Conservation (phyloP, 169 alveolate species). For the Neospora caninum region DNA sequence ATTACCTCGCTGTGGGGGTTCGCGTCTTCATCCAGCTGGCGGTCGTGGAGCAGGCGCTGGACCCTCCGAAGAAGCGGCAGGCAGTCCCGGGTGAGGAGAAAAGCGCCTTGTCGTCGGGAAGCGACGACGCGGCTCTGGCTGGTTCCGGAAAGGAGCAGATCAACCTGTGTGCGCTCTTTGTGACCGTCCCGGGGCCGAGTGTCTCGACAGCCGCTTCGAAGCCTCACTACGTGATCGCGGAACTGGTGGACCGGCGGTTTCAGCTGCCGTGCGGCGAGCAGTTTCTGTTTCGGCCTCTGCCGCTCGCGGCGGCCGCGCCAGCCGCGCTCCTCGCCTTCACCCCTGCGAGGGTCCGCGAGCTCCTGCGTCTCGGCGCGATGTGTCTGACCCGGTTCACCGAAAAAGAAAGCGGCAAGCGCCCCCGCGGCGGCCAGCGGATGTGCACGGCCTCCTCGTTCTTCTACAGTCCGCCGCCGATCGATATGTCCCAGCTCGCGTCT, state of each 20-base stretch:
- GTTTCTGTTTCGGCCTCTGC: background rate
- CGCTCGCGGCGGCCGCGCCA: background rate
- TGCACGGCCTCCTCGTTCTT: conserved; percentile 9
- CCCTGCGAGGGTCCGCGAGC: background rate
- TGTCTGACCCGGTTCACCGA: conserved; percentile 31
- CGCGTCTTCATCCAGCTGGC: conserved; percentile 49
- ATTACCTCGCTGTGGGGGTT: conserved; percentile 38
- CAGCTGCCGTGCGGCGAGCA: conserved; percentile 13
- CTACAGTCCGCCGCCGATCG: background rate
- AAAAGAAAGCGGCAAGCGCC: background rate
- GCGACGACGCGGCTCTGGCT: too few species aligned
- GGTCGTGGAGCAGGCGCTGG: conserved; percentile 29
- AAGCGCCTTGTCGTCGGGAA: too few species aligned
- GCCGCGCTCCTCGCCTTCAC: background rate
- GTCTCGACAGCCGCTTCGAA: conserved; percentile 3
- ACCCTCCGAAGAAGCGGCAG: background rate
- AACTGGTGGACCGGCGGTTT: background rate
- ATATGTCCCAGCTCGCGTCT: background rate
- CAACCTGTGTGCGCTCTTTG: background rate
- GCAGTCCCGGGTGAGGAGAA: background rate
- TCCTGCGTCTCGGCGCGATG: background rate
- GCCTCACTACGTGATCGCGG: background rate
- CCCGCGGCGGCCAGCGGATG: background rate
- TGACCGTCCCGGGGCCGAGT: background rate
- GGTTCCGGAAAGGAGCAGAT: background rate